Evolutionary conservation across 2,329 filamentous ascomycete species (phyloP), one percentile per base, ranked within the genome.

Genomic region (Sclerotinia spermophila): DNA sequence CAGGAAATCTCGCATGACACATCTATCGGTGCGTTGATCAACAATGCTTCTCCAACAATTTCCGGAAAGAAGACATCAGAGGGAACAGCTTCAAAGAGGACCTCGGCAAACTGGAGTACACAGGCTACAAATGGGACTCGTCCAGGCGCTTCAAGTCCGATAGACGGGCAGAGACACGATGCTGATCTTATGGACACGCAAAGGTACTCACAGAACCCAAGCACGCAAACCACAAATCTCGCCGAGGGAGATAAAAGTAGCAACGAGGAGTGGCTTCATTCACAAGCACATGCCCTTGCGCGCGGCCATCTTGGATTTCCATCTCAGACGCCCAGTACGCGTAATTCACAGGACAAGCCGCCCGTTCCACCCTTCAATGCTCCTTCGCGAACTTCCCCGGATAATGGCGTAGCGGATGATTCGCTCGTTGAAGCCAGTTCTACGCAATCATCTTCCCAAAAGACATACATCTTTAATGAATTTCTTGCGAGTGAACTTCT

Each of bases 21-120:
- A 68, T 87, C 86, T 6, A 87, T 87, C 21, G 87, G 86, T 38
- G 86, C 85, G 19, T 80, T 86, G 71, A 82, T 90, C 68, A 97
- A 98, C 76, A 94, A 97, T 77, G 95, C 94, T 2, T 97, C 94
- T 2, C 96, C 94, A 1, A 97, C 94, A 1, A 89, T 89, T 33
- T 91, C 88, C 5, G 88, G 89, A n/a, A 96, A 97, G 81, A 94
- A 92, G 2, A 93, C 92, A 1, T 89, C 87, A 1, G 89, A 87
- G 0, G 35, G 24, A 40, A 65, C 62, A 5, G 40, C 33, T n/a
- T 65, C 62, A 15, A 65, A 65, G 62, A 65, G 62, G 24, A 27
- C 35, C 35, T 89, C 87, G 0, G 89, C 86, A 3, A 86, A 87
- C 74, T 86, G 86, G 79, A 90, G 90, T 78, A 92, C 91, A 0